Conservation (phyloP, 2,329 filamentous ascomycete genomes). For the Colletotrichum ledebouriae region DNA sequence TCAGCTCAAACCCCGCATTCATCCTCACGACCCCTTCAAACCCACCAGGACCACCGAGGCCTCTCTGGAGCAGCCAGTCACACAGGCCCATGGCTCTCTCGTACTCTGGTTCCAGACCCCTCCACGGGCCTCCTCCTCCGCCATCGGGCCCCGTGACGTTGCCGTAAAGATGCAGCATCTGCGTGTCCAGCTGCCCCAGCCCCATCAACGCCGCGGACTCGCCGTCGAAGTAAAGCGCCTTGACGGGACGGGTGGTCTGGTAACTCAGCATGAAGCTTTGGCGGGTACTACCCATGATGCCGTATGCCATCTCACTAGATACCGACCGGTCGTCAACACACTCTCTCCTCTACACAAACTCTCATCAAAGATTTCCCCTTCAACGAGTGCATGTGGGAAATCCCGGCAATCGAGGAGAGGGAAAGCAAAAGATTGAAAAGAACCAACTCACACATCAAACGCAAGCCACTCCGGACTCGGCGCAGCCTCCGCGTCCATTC, state of each 20-base stretch:
- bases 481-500: slow-evolving; percentile 55
- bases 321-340: neutral
- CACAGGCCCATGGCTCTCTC: slow-evolving; percentile 61
- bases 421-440: neutral
- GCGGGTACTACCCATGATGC: slow-evolving; percentile 61
- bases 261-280: slow-evolving; percentile 63
- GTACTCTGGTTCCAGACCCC: slow-evolving; percentile 60
- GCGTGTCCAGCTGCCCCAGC: slow-evolving; percentile 59
- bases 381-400: no score
- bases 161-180: slow-evolving; percentile 65
- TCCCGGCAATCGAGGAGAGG: no score
- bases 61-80: slow-evolving; percentile 56
- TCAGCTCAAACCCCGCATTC: slow-evolving; percentile 66
- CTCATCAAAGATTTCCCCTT: no score
- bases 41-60: slow-evolving; percentile 60
- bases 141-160: slow-evolving; percentile 55
- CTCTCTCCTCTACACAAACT: neutral
- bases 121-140: slow-evolving; percentile 44
- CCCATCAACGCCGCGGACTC: slow-evolving; percentile 63
- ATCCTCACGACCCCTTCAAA: slow-evolving; percentile 64
- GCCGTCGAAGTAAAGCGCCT: slow-evolving; percentile 65
- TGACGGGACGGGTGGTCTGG: slow-evolving; percentile 58
- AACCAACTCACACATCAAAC: slow-evolving; percentile 57
- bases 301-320: slow-evolving; percentile 63
- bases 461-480: slow-evolving; percentile 66